Evolutionary conservation across 2,329 filamentous ascomycete species (phyloP).

Genomic region (Aspergillus ustus): DNA sequence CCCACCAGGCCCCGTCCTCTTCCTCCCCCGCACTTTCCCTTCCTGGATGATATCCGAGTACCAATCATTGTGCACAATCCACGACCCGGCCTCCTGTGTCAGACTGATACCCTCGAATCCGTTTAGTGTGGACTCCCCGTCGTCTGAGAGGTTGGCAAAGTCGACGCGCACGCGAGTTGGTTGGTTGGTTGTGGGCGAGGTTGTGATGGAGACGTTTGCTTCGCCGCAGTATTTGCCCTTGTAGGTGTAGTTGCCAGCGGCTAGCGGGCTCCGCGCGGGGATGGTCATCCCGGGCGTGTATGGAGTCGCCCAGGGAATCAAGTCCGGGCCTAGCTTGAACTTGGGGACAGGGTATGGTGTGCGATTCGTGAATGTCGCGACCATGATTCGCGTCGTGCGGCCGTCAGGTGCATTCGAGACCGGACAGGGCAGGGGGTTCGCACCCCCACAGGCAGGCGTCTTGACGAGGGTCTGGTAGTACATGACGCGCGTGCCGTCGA

Average conservation of each 20-base stretch:
- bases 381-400: constrained; percentile 47
- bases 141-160: constrained; percentile 46
- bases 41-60: constrained; percentile 44
- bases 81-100: constrained; percentile 23
- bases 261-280: constrained; percentile 1
- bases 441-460: constrained; percentile 49
- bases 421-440: constrained; percentile 50
- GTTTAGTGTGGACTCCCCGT: constrained; percentile 36
- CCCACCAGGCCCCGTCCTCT: constrained; percentile 45
- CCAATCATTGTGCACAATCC: constrained; percentile 40
- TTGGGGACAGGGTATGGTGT: constrained; percentile 31
- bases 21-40: constrained; percentile 37
- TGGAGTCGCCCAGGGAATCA: constrained; percentile 25
- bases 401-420: constrained; percentile 46
- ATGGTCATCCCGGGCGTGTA: constrained; percentile 13
- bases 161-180: constrained; percentile 36
- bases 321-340: constrained; percentile 26
- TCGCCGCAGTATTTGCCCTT: constrained; percentile 18
- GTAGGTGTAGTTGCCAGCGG: constrained; percentile 23
- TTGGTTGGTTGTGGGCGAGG: background rate
- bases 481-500: constrained; percentile 49
- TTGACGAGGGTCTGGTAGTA: constrained; percentile 49
- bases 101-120: constrained; percentile 43
- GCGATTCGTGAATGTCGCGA: constrained; percentile 45
- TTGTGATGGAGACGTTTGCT: constrained; percentile 14